Evolutionary conservation across 176 grass and related monocot species (phyloP).

Genomic region (Carex scoparia): DNA sequence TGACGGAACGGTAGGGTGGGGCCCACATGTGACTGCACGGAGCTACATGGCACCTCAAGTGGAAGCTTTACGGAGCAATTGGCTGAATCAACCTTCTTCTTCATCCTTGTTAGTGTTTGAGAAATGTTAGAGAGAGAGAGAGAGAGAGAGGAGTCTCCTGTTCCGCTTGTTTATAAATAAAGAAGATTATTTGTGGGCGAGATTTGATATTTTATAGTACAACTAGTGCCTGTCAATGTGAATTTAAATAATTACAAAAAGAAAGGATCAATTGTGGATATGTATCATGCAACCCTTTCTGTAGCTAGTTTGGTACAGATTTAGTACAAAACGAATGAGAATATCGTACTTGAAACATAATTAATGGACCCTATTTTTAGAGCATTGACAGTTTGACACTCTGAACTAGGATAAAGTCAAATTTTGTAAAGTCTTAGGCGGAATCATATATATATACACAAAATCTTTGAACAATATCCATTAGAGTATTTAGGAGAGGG

Average conservation of each 20-base stretch:
- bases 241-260: not conserved
- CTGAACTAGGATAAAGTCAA: not conserved
- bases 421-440: not conserved
- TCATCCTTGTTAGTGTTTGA: not conserved
- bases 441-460: not conserved
- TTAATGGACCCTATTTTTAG: not conserved
- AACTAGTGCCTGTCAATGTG: constrained; percentile 7
- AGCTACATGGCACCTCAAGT: constrained; percentile 5
- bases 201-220: constrained; percentile 18
- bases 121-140: not conserved
- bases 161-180: constrained; percentile 21
- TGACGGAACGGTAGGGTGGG: not conserved
- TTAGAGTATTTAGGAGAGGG: no score
- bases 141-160: not conserved
- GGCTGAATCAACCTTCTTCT: constrained; percentile 26
- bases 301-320: not conserved
- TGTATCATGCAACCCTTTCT: not conserved
- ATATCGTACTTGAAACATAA: not conserved
- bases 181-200: not conserved
- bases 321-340: no score
- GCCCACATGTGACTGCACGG: not conserved
- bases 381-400: not conserved
- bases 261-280: not conserved
- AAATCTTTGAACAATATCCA: no score
- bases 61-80: constrained; percentile 6